Conservation (phyloP, 352 stramenopile species). For the Phytophthora meadii region DNA sequence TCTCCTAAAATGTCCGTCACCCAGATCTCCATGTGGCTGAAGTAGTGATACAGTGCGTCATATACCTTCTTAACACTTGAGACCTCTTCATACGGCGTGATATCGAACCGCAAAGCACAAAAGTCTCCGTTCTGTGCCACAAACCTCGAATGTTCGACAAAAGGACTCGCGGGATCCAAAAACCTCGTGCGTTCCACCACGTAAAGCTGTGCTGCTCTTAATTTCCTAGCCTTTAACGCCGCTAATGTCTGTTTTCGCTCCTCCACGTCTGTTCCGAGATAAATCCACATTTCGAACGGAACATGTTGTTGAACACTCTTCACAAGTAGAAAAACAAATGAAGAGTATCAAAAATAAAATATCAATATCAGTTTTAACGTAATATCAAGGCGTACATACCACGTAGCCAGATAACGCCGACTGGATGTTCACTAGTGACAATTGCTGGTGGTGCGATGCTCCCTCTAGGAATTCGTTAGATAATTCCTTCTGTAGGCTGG, state of each 20-base stretch:
- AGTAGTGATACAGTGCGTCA: slow-evolving; percentile 57
- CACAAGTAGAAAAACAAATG: background rate
- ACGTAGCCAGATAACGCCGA: slow-evolving; percentile 40
- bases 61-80: slow-evolving; percentile 49
- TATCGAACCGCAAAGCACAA: slow-evolving; percentile 55
- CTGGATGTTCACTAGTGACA: slow-evolving; percentile 43
- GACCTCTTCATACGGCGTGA: slow-evolving; percentile 49
- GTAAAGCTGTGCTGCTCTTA: slow-evolving; percentile 41
- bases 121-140: slow-evolving; percentile 45
- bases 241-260: slow-evolving; percentile 43
- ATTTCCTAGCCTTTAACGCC: slow-evolving; percentile 35
- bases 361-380: too few relatives aligned
- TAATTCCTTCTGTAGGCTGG: slow-evolving; percentile 13
- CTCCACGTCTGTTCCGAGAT: slow-evolving; percentile 37
- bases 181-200: slow-evolving; percentile 48
- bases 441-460: slow-evolving; percentile 24
- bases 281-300: slow-evolving; percentile 54
- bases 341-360: too few relatives aligned
- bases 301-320: slow-evolving; percentile 44
- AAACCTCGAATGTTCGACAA: slow-evolving; percentile 55
- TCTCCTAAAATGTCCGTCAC: slow-evolving; percentile 61
- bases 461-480: slow-evolving; percentile 22
- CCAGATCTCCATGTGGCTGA: slow-evolving; percentile 60
- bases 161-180: slow-evolving; percentile 44
- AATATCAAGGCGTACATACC: slow-evolving; percentile 9